Evolutionary conservation across 1,139 yeast species (phyloP), one percentile per base, ranked within the genome.

Genomic region (Kodamaea sp.): DNA sequence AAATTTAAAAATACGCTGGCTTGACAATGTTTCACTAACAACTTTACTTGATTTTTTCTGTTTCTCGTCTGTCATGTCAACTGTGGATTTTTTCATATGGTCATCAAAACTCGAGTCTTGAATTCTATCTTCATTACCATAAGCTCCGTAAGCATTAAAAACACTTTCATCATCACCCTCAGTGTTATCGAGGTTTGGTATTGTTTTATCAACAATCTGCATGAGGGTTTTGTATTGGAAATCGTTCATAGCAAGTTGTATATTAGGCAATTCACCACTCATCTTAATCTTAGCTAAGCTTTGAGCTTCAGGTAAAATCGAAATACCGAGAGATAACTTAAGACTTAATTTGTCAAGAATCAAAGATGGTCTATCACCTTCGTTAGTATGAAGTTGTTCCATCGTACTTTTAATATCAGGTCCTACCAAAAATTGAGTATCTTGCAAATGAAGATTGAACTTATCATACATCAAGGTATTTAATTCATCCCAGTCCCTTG

Each of bases 381-480:
- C 67, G 24, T 68, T 69, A 5, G 67, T 65, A 48, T 79, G 84
- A 12, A 87, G 58, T 47, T 84, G 85, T 36, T 76, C 79, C 69
- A 89, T 79, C 0, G 96, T 84, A 1, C 84, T 76, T 47, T 82
- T 78, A 39, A 89, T 82, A 48, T 80, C 79, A 0, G 95, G 83
- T 0, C 97, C 98, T 32, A 92, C 83, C 38, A 90, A 68, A 33
- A 94, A 76, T 54, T 90, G 97, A 0, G 97, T 90, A 57, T 92
- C 95, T 44, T 86, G 84, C 11, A 92, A 69, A 43, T 75, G 78
- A 31, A 94, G 67, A 38, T 78, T 77, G 61, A 87, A 92, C 54
- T 84, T 81, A 62, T 94, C 98, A 60, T 88, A 94, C 94, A 92
- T 85, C 52, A 88, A 71, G 9, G 83, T 75, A 47, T 82, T 86